Evolutionary conservation across 2,329 filamentous ascomycete species (phyloP).

Genomic region (Venturia aucupariae): DNA sequence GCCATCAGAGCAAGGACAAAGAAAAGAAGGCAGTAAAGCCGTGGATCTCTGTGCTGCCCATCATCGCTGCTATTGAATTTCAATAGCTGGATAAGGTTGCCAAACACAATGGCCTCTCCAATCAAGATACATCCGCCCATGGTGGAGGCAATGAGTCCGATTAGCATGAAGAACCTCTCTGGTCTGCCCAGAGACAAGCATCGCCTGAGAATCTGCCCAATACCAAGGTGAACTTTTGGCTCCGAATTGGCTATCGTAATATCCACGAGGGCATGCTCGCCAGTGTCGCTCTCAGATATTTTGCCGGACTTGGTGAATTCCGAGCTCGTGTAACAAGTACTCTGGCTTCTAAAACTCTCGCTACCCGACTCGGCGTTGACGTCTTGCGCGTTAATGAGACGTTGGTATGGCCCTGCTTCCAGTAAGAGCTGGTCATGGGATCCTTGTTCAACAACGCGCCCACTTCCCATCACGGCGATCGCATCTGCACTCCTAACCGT

Average conservation of each 20-base stretch:
- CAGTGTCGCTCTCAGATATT: neutral
- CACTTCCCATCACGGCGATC: slow-evolving; percentile 31
- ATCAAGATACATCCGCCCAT: slow-evolving; percentile 48
- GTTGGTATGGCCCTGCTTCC: slow-evolving; percentile 32
- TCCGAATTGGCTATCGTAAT: neutral
- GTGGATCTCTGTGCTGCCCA: slow-evolving; percentile 25
- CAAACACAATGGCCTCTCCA: slow-evolving; percentile 50
- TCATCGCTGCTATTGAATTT: slow-evolving; percentile 39
- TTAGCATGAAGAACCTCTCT: slow-evolving; percentile 33
- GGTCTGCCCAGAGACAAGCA: slow-evolving; percentile 30
- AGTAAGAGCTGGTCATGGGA: slow-evolving; percentile 26
- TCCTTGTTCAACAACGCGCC: slow-evolving; percentile 28
- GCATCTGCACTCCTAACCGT: slow-evolving; percentile 28
- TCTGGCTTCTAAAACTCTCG: neutral
- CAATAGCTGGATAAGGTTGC: slow-evolving; percentile 50
- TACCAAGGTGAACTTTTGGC: neutral
- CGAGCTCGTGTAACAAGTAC: neutral
- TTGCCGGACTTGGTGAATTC: neutral
- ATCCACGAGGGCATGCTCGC: neutral
- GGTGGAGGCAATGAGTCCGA: slow-evolving; percentile 34
- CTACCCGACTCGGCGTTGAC: slow-evolving; percentile 20
- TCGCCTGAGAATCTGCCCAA: slow-evolving; percentile 24
- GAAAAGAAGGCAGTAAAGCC: slow-evolving; percentile 40
- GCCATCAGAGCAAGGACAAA: slow-evolving; percentile 45
- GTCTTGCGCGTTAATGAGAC: slow-evolving; percentile 27